phyloP scores from a whole-genome alignment of 2,329 filamentous ascomycete species.

The Cyphellophora europaea region DNA sequence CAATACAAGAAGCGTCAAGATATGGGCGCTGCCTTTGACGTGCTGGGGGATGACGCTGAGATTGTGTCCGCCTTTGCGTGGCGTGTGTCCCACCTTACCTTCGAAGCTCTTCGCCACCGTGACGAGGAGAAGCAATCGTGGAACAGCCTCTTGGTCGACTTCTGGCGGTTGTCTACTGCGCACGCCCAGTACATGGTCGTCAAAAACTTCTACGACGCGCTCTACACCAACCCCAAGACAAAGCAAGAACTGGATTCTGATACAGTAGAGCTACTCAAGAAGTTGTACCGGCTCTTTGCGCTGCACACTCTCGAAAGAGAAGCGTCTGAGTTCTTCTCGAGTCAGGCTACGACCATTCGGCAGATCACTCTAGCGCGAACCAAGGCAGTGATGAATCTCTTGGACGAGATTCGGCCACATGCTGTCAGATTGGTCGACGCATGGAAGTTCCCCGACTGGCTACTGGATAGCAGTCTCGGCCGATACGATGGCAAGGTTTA shows the following conservation, averaged over 20 bases:
- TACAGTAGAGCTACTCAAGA: slow-evolving; percentile 52
- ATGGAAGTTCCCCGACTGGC: slow-evolving; percentile 72
- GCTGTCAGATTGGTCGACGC: slow-evolving; percentile 62
- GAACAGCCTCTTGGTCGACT: slow-evolving; percentile 70
- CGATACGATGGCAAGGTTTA: slow-evolving; percentile 67
- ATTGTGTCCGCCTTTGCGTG: slow-evolving; percentile 67
- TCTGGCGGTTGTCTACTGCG: slow-evolving; percentile 65
- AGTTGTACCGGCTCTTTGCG: slow-evolving; percentile 57
- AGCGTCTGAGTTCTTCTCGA: slow-evolving; percentile 63
- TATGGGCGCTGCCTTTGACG: slow-evolving; percentile 64
- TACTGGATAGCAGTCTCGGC: slow-evolving; percentile 62
- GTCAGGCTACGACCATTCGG: slow-evolving; percentile 57
- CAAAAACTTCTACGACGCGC: slow-evolving; percentile 66
- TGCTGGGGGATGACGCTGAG: slow-evolving; percentile 61
- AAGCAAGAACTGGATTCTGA: slow-evolving; percentile 46
- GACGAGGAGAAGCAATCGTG: slow-evolving; percentile 67
- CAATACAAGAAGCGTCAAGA: slow-evolving; percentile 57
- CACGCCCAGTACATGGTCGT: slow-evolving; percentile 70
- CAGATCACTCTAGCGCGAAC: slow-evolving; percentile 63
- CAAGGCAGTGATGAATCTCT: slow-evolving; percentile 58
- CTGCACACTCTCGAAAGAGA: slow-evolving; percentile 60
- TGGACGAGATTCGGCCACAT: slow-evolving; percentile 65
- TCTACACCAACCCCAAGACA: slow-evolving; percentile 47
- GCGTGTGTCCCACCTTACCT: slow-evolving; percentile 65
- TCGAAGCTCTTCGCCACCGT: slow-evolving; percentile 64